Conservation (phyloP, 2,329 filamentous ascomycete species). For the Colletotrichum caudatum region DNA sequence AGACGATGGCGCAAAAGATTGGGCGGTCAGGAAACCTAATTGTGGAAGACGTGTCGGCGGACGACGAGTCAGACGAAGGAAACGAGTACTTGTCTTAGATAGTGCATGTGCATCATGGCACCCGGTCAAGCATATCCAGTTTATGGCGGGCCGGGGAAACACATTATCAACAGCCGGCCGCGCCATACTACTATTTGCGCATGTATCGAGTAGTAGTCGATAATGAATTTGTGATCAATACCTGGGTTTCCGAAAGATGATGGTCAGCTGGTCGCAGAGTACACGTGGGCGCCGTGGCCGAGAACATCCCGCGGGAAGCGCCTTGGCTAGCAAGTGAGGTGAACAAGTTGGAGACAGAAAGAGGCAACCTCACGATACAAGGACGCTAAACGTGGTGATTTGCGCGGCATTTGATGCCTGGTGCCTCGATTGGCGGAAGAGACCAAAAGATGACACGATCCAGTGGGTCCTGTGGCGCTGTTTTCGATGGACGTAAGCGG, state of each 20-base stretch:
- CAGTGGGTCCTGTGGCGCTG: conserved; percentile 31
- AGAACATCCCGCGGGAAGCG: not conserved
- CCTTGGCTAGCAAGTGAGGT: conserved; percentile 8
- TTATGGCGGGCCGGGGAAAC: not conserved
- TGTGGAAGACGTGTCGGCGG: conserved; percentile 75
- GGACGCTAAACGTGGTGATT: conserved; percentile 22
- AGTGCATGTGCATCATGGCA: not conserved
- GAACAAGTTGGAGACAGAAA: not conserved
- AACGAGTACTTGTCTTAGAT: conserved; percentile 25
- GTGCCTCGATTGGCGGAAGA: conserved; percentile 21
- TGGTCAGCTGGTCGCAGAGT: not conserved
- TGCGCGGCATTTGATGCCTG: conserved; percentile 25
- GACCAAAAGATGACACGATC: conserved; percentile 10
- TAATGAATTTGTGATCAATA: not conserved
- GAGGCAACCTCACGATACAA: conserved; percentile 20
- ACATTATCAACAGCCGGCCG: conserved; percentile 4
- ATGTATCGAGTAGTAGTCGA: not conserved
- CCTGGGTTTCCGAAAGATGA: not conserved
- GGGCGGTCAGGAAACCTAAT: conserved; percentile 89
- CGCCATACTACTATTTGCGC: conserved; percentile 7
- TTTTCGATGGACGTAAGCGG: conserved; percentile 21
- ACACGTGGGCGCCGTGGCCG: not conserved
- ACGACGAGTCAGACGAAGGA: conserved; percentile 39
- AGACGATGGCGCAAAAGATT: conserved; percentile 78
- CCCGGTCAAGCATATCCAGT: not conserved